These are phyloP conservation scores for Fragaria nilgerrensis DNA, from an alignment of 306 rosid genomes.

Conservation along the genomic window DNA sequence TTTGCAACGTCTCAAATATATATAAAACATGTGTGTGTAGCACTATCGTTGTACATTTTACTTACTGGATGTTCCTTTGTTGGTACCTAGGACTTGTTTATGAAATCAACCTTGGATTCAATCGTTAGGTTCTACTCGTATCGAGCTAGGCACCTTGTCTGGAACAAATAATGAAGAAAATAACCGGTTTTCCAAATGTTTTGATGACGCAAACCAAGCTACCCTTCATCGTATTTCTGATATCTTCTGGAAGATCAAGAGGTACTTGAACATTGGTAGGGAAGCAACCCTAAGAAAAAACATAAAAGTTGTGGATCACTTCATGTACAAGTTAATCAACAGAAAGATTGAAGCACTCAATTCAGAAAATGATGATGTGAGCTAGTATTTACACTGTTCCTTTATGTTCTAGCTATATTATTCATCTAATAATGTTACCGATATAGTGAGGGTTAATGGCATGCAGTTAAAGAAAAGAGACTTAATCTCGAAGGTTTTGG, in stretches of 20 bases:
- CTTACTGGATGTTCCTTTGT: slow-evolving; percentile 6
- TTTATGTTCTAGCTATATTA: not conserved
- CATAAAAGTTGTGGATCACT: slow-evolving; percentile 4
- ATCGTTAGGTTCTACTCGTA: not conserved
- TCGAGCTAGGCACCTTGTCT: slow-evolving; percentile 23
- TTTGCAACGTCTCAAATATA: not conserved
- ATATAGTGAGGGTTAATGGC: not conserved
- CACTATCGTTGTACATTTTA: no score
- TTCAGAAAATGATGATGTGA: slow-evolving; percentile 10
- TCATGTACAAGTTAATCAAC: slow-evolving; percentile 6
- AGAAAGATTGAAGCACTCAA: slow-evolving; percentile 15
- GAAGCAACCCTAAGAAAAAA: not conserved
- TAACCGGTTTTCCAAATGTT: slow-evolving; percentile 8
- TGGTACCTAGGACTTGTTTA: slow-evolving; percentile 26
- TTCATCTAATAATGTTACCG: not conserved
- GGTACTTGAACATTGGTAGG: slow-evolving; percentile 29
- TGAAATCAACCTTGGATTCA: slow-evolving; percentile 32
- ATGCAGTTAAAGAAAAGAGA: slow-evolving; percentile 34
- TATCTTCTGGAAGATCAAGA: slow-evolving; percentile 33
- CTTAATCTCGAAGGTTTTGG: slow-evolving; percentile 50
- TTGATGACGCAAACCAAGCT: not conserved
- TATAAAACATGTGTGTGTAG: no score
- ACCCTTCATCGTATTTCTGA: slow-evolving; percentile 26
- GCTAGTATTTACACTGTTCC: not conserved
- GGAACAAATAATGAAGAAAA: slow-evolving; percentile 26